phyloP scores from a whole-genome alignment of 257 asterid genomes.

The Marsdenia floribunda region DNA sequence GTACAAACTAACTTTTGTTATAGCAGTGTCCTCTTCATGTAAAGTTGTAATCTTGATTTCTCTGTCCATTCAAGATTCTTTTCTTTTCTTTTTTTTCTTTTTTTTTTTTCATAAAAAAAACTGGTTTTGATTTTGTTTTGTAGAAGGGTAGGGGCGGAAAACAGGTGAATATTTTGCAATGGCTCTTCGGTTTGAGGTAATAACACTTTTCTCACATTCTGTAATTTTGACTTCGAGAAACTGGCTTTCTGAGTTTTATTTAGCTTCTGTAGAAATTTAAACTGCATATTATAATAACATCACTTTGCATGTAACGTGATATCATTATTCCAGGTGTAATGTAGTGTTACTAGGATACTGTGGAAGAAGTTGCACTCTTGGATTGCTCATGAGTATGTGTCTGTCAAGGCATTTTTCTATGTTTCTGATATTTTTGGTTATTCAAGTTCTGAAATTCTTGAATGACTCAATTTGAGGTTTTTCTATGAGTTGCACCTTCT shows the following conservation, averaged over 20 bases:
- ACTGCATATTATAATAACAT: neutral
- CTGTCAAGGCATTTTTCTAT: neutral
- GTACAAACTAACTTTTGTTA: neutral
- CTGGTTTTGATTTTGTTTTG: neutral
- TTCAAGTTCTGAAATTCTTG: neutral
- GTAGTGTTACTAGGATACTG: neutral
- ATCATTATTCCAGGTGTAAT: neutral
- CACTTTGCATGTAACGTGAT: neutral
- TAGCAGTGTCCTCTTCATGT: neutral
- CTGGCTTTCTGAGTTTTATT: neutral
- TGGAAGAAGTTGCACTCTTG: neutral
- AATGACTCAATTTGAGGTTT: neutral
- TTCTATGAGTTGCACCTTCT: neutral
- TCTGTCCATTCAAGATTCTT: neutral
- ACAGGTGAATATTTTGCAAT: constrained; percentile 9
- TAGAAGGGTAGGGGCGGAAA: constrained; percentile 6
- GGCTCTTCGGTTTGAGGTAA: constrained; percentile 51
- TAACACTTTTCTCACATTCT: neutral
- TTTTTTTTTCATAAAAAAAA: too few relatives aligned
- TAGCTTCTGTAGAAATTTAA: neutral
- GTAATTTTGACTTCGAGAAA: neutral
- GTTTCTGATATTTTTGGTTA: neutral
- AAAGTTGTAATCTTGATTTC: constrained; percentile 4
- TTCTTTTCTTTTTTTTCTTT: neutral
- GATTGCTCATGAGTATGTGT: neutral